phyloP scores from a whole-genome alignment of 768 basidiomycete genomes.

The Pulveroboletus ravenelii region DNA sequence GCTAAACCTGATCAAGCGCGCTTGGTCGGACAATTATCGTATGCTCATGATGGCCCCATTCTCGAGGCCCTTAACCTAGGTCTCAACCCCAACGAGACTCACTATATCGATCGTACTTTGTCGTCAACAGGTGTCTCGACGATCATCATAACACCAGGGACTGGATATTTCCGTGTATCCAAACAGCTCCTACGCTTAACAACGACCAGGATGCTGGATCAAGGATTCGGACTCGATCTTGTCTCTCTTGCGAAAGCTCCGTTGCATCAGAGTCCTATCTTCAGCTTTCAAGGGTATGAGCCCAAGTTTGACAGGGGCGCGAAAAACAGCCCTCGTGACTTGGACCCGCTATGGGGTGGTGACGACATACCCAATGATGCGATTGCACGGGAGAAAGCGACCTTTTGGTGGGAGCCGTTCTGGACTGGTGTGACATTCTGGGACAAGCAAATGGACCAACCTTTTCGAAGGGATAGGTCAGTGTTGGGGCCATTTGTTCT shows the following conservation, averaged over 20 bases:
- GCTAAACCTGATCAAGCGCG: conserved; percentile 48
- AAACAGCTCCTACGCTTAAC: conserved; percentile 88
- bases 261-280: conserved; percentile 88
- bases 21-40: conserved; percentile 73
- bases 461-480: conserved; percentile 74
- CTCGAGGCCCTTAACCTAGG: conserved; percentile 92
- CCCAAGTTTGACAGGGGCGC: conserved; percentile 49
- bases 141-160: conserved; percentile 87
- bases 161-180: conserved; percentile 88
- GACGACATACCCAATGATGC: conserved; percentile 42
- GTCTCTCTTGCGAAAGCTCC: conserved; percentile 89
- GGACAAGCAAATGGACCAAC: conserved; percentile 84
- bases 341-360: conserved; percentile 75
- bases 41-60: conserved; percentile 92
- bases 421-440: conserved; percentile 81
- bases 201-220: conserved; percentile 89
- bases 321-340: conserved; percentile 42
- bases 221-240: conserved; percentile 87
- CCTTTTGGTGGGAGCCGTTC: conserved; percentile 89
- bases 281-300: conserved; percentile 75
- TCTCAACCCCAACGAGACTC: conserved; percentile 87
- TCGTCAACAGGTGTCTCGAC: conserved; percentile 82
- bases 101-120: conserved; percentile 93
- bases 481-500: neutral
- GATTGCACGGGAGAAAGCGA: conserved; percentile 42